A percentile compares a stretch with the other conserved stretches of the same genome.
phyloP scores from a whole-genome alignment of 1,284 basidiomycete genomes.

The Pterula multifida region DNA sequence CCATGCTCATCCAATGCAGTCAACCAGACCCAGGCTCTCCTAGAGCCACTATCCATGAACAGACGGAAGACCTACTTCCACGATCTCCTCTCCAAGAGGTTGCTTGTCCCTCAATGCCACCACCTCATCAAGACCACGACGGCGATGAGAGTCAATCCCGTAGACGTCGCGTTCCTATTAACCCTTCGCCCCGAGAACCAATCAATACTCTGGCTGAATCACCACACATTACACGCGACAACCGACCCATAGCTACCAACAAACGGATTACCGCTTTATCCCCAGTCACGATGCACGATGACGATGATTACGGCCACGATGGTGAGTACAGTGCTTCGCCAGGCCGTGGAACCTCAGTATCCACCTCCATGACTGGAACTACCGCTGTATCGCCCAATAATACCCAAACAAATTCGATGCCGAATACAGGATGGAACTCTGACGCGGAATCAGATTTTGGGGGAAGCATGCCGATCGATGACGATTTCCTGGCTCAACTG shows the following conservation, averaged over 20 bases:
- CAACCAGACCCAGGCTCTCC: slow-evolving; percentile 10
- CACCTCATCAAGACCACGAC: slow-evolving; percentile 18
- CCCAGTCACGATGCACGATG: slow-evolving; percentile 13
- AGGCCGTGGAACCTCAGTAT: neutral
- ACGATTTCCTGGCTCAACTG: slow-evolving; percentile 18
- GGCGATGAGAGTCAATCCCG: slow-evolving; percentile 35
- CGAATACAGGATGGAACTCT: slow-evolving; percentile 14
- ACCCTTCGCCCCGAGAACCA: neutral
- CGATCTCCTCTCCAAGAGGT: slow-evolving; percentile 33
- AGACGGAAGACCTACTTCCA: slow-evolving; percentile 5
- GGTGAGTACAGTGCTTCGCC: neutral
- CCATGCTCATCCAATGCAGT: slow-evolving; percentile 5
- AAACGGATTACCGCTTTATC: slow-evolving; percentile 15
- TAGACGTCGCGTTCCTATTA: slow-evolving; percentile 18
- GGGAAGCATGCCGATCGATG: slow-evolving; percentile 19
- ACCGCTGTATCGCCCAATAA: neutral
- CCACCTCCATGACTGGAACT: neutral
- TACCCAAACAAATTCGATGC: neutral
- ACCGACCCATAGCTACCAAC: slow-evolving; percentile 7
- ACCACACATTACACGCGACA: slow-evolving; percentile 5
- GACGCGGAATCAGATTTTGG: slow-evolving; percentile 26
- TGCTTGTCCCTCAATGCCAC: slow-evolving; percentile 23
- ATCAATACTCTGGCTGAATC: slow-evolving; percentile 6
- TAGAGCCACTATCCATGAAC: slow-evolving; percentile 2
- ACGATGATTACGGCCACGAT: neutral